A percentile compares a stretch with the other conserved stretches of the same genome.
These are phyloP conservation scores for Avicennia marina DNA, from an alignment of 257 asterid genomes.

Conservation along the genomic window DNA sequence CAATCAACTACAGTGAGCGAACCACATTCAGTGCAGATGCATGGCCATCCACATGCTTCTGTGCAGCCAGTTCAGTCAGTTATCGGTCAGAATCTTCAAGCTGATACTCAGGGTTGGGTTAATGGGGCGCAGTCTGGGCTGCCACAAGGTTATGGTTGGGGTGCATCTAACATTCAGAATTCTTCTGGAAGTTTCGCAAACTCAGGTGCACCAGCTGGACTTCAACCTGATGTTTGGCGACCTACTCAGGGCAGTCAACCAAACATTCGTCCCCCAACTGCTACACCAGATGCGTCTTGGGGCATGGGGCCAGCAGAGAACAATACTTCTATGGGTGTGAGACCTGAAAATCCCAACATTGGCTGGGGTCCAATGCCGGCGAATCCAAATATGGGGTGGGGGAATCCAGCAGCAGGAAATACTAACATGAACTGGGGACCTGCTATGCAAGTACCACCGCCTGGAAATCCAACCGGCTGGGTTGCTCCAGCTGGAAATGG, in stretches of 20 bases:
- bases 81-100: conserved; percentile 40
- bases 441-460: conserved; percentile 39
- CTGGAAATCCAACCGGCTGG: conserved; percentile 53
- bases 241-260: conserved; percentile 52
- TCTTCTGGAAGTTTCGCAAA: conserved; percentile 45
- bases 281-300: conserved; percentile 49
- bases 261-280: conserved; percentile 42
- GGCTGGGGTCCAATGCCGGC: conserved; percentile 64
- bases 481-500: conserved; percentile 38
- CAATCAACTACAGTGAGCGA: conserved; percentile 33
- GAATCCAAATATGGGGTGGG: conserved; percentile 68
- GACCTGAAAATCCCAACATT: conserved; percentile 46
- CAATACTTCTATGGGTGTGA: conserved; percentile 28
- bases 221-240: conserved; percentile 64
- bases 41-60: conserved; percentile 27
- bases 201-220: conserved; percentile 34
- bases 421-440: conserved; percentile 57
- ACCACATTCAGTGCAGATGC: conserved; percentile 37
- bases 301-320: conserved; percentile 38
- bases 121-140: conserved; percentile 31
- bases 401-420: conserved; percentile 36
- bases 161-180: conserved; percentile 40
- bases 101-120: conserved; percentile 40
- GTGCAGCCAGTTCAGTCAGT: conserved; percentile 35
- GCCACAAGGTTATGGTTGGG: conserved; percentile 51